Conservation (phyloP, 1,139 yeast species). For the Sugiyamaella japonica region DNA sequence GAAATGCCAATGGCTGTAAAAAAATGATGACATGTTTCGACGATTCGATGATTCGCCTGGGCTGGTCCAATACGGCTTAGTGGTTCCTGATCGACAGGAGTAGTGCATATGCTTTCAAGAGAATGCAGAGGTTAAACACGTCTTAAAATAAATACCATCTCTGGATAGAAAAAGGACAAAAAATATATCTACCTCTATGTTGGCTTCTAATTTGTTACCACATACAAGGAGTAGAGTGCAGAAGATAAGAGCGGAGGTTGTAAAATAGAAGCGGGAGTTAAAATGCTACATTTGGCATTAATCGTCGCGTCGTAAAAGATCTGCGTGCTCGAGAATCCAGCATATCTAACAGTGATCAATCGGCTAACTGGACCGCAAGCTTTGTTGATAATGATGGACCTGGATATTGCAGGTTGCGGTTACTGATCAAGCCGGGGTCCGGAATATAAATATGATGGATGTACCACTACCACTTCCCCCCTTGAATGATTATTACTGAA, state of each 20-base stretch:
- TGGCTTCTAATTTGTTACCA: neutral
- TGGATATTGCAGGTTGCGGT: neutral
- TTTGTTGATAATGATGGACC: neutral
- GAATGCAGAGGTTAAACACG: neutral
- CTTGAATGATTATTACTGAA: neutral
- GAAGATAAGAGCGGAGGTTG: too few relatives aligned
- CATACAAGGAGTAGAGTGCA: neutral
- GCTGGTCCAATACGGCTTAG: neutral
- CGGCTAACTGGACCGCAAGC: conserved; percentile 6
- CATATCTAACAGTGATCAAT: neutral
- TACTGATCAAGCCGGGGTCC: neutral
- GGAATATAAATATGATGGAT: neutral
- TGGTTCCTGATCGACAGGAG: neutral
- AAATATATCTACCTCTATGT: neutral
- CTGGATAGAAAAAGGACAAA: neutral
- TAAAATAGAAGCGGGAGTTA: too few relatives aligned
- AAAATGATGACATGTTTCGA: neutral
- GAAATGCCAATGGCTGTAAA: neutral
- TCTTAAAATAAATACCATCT: too few relatives aligned
- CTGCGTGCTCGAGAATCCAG: neutral
- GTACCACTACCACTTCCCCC: too few relatives aligned
- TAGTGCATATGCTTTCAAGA: neutral
- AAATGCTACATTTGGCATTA: neutral
- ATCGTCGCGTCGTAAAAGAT: neutral
- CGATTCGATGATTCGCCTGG: neutral